These are phyloP conservation scores for Ogataea trehalophila DNA, from an alignment of 805 yeast species.

Conservation along the genomic window DNA sequence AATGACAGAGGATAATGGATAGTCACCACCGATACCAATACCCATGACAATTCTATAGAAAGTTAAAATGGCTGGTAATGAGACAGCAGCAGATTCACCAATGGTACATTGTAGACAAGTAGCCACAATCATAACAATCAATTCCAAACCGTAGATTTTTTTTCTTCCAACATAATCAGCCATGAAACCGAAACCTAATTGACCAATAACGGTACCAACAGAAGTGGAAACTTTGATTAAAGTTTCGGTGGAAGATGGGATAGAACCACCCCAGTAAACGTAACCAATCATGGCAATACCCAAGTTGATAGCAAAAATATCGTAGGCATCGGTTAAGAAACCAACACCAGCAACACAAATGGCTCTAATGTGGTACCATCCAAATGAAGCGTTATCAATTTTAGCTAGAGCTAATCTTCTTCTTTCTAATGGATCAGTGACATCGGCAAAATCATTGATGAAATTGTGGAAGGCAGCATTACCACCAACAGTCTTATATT, in stretches of 20 bases:
- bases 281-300: conserved; percentile 74
- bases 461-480: conserved; percentile 84
- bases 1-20: conserved; percentile 89
- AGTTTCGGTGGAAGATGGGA: conserved; percentile 69
- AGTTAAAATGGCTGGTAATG: conserved; percentile 67
- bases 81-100: conserved; percentile 68
- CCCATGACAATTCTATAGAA: conserved; percentile 86
- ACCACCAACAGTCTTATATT: conserved; percentile 56
- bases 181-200: conserved; percentile 73
- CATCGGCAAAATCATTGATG: conserved; percentile 72
- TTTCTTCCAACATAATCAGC: conserved; percentile 86
- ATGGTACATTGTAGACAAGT: conserved; percentile 72
- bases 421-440: conserved; percentile 82
- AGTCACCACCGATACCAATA: conserved; percentile 97
- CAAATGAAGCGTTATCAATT: conserved; percentile 73
- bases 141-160: conserved; percentile 79
- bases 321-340: conserved; percentile 89
- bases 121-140: conserved; percentile 77
- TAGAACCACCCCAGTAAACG: conserved; percentile 62
- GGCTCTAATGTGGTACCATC: conserved; percentile 81
- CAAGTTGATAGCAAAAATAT: conserved; percentile 84
- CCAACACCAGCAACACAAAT: conserved; percentile 90
- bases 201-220: conserved; percentile 92
- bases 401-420: conserved; percentile 81
- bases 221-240: conserved; percentile 84